Evolutionary conservation across 352 stramenopile species (phyloP).

Genomic region (Phytophthora chlamydospora): DNA sequence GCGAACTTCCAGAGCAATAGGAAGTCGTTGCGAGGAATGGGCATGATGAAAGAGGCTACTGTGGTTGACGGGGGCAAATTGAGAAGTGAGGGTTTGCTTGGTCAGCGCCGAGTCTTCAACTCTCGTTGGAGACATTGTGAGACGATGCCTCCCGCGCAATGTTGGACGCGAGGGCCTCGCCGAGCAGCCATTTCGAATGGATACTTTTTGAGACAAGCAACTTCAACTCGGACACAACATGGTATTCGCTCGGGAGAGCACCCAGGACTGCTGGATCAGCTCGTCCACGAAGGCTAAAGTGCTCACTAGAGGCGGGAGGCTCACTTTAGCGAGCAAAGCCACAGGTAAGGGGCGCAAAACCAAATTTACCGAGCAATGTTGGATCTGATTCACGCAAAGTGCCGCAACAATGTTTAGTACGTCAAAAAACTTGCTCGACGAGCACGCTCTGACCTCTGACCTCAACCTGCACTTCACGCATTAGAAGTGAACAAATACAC

Average conservation of each 20-base stretch:
- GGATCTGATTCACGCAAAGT: too few relatives aligned
- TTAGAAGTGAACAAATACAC: neutral
- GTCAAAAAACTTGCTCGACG: too few relatives aligned
- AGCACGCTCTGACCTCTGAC: too few relatives aligned
- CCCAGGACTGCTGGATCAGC: constrained; percentile 21
- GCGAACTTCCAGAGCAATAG: constrained; percentile 39
- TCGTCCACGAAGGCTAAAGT: neutral
- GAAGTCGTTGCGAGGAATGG: constrained; percentile 38
- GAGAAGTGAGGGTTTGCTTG: constrained; percentile 4
- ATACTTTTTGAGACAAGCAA: constrained; percentile 36
- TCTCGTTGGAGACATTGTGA: constrained; percentile 15
- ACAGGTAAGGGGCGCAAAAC: constrained; percentile 8
- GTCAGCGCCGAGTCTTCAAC: neutral
- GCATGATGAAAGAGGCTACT: constrained; percentile 16
- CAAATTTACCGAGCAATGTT: neutral
- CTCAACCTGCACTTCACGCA: neutral
- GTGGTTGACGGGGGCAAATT: constrained; percentile 12
- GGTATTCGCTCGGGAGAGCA: constrained; percentile 19
- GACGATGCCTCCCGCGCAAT: constrained; percentile 15
- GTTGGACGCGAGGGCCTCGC: constrained; percentile 19
- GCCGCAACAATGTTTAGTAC: too few relatives aligned
- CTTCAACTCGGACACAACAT: constrained; percentile 19
- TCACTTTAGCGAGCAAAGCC: constrained; percentile 8
- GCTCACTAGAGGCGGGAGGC: too few relatives aligned
- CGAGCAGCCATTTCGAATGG: constrained; percentile 24